A percentile compares a stretch with the other conserved stretches of the same genome.
Evolutionary conservation across 495 filamentous ascomycete species (phyloP).

Genomic region (Daldinia concentrica): DNA sequence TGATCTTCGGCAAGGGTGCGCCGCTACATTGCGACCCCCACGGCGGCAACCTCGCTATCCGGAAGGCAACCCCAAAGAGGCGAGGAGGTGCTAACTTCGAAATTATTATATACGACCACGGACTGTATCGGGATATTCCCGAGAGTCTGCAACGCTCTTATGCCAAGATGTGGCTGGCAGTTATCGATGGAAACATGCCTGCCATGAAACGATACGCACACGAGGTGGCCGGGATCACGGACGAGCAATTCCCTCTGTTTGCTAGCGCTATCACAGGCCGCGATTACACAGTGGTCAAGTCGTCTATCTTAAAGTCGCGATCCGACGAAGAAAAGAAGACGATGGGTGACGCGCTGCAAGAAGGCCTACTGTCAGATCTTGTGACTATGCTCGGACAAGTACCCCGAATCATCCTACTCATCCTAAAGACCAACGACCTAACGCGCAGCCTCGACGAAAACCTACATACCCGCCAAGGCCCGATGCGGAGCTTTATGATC

Average conservation of each 20-base stretch:
- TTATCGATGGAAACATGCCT: slow-evolving; percentile 85
- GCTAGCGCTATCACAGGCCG: slow-evolving; percentile 96
- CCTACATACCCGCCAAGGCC: slow-evolving; percentile 87
- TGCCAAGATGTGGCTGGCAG: slow-evolving; percentile 96
- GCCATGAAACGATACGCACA: slow-evolving; percentile 87
- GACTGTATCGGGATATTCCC: slow-evolving; percentile 93
- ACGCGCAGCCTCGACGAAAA: slow-evolving; percentile 95
- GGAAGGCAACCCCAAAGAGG: slow-evolving; percentile 68
- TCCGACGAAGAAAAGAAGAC: slow-evolving; percentile 79
- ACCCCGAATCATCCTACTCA: slow-evolving; percentile 89
- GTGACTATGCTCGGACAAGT: slow-evolving; percentile 90
- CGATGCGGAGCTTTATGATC: slow-evolving; percentile 89
- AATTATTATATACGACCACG: slow-evolving; percentile 97
- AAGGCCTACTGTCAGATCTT: slow-evolving; percentile 86
- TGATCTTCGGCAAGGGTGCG: slow-evolving; percentile 94
- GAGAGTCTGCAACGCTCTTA: slow-evolving; percentile 80
- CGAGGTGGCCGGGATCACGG: slow-evolving; percentile 87
- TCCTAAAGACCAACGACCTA: slow-evolving; percentile 98
- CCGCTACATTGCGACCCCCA: slow-evolving; percentile 98
- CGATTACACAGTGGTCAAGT: slow-evolving; percentile 79
- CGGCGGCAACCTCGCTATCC: slow-evolving; percentile 95
- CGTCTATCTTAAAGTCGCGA: slow-evolving; percentile 67
- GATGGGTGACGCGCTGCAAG: slow-evolving; percentile 82
- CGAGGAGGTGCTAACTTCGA: slow-evolving; percentile 81
- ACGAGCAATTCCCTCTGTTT: slow-evolving; percentile 95